Evolutionary conservation across 2,329 filamentous ascomycete genomes (phyloP).

Genomic region (Zymoseptoria pseudotritici): DNA sequence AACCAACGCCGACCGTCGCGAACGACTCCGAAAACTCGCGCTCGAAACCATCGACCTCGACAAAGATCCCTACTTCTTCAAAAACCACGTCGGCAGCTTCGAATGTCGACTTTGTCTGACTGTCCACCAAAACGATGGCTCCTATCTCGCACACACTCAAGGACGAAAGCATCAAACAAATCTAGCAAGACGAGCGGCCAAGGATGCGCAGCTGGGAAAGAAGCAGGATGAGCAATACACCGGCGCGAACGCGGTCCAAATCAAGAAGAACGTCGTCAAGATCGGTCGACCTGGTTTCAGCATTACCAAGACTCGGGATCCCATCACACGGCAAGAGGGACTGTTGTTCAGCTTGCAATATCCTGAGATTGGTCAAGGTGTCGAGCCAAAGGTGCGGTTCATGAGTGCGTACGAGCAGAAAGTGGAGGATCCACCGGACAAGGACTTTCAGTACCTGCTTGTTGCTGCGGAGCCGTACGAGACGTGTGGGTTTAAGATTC

Average conservation of each 20-base stretch:
- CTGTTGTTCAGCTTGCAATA: slow-evolving; percentile 95
- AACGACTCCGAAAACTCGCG: slow-evolving; percentile 93
- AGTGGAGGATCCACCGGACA: slow-evolving; percentile 83
- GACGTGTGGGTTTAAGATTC: slow-evolving; percentile 93
- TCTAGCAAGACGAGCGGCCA: slow-evolving; percentile 87
- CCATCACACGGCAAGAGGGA: slow-evolving; percentile 78
- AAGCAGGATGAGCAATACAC: slow-evolving; percentile 53
- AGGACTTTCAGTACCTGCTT: slow-evolving; percentile 87
- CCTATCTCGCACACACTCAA: slow-evolving; percentile 96
- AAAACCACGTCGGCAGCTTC: slow-evolving; percentile 96
- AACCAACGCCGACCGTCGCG: slow-evolving; percentile 92
- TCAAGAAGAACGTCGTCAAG: slow-evolving; percentile 82
- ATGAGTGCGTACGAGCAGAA: slow-evolving; percentile 98
- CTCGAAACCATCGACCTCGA: slow-evolving; percentile 98
- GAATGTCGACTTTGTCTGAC: slow-evolving; percentile 96
- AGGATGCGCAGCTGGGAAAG: slow-evolving; percentile 84
- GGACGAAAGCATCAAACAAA: slow-evolving; percentile 99
- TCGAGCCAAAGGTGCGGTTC: slow-evolving; percentile 78
- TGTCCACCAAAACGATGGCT: slow-evolving; percentile 97
- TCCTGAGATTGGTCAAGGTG: slow-evolving; percentile 73
- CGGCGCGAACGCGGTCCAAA: slow-evolving; percentile 62
- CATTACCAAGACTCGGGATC: slow-evolving; percentile 91
- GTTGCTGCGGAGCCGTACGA: slow-evolving; percentile 97
- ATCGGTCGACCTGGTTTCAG: slow-evolving; percentile 95
- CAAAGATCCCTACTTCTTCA: slow-evolving; percentile 99